Evolutionary conservation across 257 asterid species (phyloP).

Genomic region (Solanum phureja): DNA sequence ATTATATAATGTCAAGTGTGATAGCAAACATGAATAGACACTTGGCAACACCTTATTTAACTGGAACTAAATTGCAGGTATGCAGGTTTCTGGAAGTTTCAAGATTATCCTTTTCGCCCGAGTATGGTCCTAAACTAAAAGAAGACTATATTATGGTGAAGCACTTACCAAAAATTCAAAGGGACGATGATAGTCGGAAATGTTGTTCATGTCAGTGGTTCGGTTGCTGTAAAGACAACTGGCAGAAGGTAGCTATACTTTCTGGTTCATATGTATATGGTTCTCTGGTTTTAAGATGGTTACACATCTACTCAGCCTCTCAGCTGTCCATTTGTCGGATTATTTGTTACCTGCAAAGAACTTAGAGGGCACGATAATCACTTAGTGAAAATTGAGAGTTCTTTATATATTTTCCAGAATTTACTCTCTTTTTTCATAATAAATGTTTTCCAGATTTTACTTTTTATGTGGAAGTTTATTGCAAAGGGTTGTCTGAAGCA

Average conservation of each 20-base stretch:
- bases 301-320: background rate
- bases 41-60: background rate
- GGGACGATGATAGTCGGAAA: slow-evolving; percentile 22
- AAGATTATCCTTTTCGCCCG: slow-evolving; percentile 77
- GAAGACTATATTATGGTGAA: slow-evolving; percentile 88
- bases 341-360: background rate
- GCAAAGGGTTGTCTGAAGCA: background rate
- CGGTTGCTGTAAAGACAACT: slow-evolving; percentile 82
- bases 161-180: slow-evolving; percentile 53
- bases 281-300: background rate
- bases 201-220: slow-evolving; percentile 69
- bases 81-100: slow-evolving; percentile 92
- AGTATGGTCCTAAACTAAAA: slow-evolving; percentile 90
- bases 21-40: background rate
- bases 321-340: background rate
- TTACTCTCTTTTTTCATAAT: background rate
- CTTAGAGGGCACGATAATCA: background rate
- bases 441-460: background rate
- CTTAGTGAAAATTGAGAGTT: background rate
- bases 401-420: background rate
- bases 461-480: background rate
- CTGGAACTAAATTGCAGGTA: slow-evolving; percentile 35
- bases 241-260: slow-evolving; percentile 74
- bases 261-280: background rate
- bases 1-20: background rate